phyloP scores from a whole-genome alignment of 345 rosid genomes.

The Trapa incisa region DNA sequence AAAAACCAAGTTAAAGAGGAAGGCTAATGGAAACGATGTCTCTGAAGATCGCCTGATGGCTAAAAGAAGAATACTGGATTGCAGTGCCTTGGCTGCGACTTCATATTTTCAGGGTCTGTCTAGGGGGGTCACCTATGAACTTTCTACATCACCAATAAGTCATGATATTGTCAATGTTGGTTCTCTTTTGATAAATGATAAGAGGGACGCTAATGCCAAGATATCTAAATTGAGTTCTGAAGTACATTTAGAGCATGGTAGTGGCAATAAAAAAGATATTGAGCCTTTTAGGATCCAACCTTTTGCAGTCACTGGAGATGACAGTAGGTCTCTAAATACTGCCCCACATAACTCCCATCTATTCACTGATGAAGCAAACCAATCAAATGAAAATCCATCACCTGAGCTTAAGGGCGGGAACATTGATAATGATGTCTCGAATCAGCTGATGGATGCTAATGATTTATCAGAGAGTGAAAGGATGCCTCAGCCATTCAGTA shows the following conservation, averaged over 20 bases:
- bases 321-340: conserved; percentile 12
- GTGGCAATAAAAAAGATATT: conserved; percentile 16
- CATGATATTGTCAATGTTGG: conserved; percentile 31
- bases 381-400: conserved; percentile 21
- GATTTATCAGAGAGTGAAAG: conserved; percentile 22
- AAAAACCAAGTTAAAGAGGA: conserved; percentile 54
- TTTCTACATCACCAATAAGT: conserved; percentile 23
- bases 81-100: conserved; percentile 61
- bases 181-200: conserved; percentile 26
- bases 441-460: conserved; percentile 15
- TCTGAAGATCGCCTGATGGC: conserved; percentile 34
- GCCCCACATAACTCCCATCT: conserved; percentile 6
- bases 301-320: conserved; percentile 12
- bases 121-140: conserved; percentile 26
- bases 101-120: conserved; percentile 49
- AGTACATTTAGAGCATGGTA: conserved; percentile 20
- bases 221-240: conserved; percentile 7
- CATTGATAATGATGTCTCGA: conserved; percentile 15
- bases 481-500: conserved; percentile 16
- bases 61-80: conserved; percentile 65
- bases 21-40: conserved; percentile 31
- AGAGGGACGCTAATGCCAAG: conserved; percentile 17
- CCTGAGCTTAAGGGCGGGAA: conserved; percentile 17
- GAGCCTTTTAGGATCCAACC: conserved; percentile 15
- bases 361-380: conserved; percentile 15